phyloP scores from a whole-genome alignment of 169 alveolate species.

The Neospora caninum region DNA sequence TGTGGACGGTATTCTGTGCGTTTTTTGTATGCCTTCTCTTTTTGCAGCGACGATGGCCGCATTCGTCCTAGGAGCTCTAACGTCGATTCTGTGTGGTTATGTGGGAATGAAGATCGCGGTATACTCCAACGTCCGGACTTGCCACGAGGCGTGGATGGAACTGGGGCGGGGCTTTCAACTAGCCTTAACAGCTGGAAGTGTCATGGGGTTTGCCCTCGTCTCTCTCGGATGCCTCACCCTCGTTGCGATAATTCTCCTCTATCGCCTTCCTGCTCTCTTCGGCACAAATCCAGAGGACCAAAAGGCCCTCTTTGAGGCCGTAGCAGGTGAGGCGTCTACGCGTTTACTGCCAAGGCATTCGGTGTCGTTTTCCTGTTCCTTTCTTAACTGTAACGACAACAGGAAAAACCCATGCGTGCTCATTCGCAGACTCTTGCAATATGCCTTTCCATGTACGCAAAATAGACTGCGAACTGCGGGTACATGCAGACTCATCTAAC shows the following conservation, averaged over 20 bases:
- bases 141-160: conserved; percentile 81
- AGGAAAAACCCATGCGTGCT: too few species aligned
- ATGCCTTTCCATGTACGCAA: too few species aligned
- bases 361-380: not conserved
- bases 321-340: conserved; percentile 73
- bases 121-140: conserved; percentile 85
- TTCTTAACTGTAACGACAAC: not conserved
- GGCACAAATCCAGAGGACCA: conserved; percentile 61
- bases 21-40: not conserved
- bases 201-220: conserved; percentile 88
- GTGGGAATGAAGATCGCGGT: conserved; percentile 89
- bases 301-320: conserved; percentile 78
- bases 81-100: conserved; percentile 90
- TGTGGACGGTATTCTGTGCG: not conserved
- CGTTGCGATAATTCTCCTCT: conserved; percentile 73
- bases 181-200: conserved; percentile 88
- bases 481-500: too few species aligned
- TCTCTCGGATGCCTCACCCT: conserved; percentile 84
- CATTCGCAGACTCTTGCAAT: too few species aligned
- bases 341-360: too few species aligned
- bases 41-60: conserved; percentile 81
- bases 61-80: conserved; percentile 87
- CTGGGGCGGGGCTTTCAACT: conserved; percentile 82
- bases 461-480: too few species aligned
- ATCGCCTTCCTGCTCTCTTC: conserved; percentile 51